Percentiles rank a stretch among this genome's conserved stretches.
Evolutionary conservation across 768 basidiomycete genomes (phyloP).

Genomic region (Boletus fagicola): DNA sequence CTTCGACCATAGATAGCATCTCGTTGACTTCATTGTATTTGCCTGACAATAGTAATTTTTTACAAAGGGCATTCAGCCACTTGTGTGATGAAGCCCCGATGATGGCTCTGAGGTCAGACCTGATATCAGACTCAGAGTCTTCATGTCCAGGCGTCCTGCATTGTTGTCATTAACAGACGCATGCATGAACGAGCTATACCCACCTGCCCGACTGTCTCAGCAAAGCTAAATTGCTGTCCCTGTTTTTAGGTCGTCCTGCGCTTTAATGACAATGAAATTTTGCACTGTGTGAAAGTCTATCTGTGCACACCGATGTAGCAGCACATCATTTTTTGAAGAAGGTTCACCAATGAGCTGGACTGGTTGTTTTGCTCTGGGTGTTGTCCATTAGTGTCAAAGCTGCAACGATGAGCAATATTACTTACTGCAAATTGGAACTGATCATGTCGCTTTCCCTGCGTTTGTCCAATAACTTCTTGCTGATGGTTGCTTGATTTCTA

Average conservation of each 20-base stretch:
- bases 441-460: neutral
- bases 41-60: neutral
- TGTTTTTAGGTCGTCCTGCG: neutral
- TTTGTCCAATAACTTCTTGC: neutral
- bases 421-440: too few species aligned
- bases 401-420: too few species aligned
- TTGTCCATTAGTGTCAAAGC: neutral
- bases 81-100: neutral
- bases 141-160: neutral
- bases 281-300: too few species aligned
- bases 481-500: neutral
- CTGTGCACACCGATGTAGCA: neutral
- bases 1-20: neutral
- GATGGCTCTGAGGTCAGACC: neutral
- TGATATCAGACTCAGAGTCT: neutral
- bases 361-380: neutral
- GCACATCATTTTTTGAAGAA: neutral
- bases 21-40: neutral
- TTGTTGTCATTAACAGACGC: too few species aligned
- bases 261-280: neutral
- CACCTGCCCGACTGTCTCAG: too few species aligned
- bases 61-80: neutral
- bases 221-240: too few species aligned
- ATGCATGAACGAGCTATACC: too few species aligned
- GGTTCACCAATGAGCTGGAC: neutral